Conservation (phyloP, 352 stramenopile genomes). For the Blastocystis sp. region DNA sequence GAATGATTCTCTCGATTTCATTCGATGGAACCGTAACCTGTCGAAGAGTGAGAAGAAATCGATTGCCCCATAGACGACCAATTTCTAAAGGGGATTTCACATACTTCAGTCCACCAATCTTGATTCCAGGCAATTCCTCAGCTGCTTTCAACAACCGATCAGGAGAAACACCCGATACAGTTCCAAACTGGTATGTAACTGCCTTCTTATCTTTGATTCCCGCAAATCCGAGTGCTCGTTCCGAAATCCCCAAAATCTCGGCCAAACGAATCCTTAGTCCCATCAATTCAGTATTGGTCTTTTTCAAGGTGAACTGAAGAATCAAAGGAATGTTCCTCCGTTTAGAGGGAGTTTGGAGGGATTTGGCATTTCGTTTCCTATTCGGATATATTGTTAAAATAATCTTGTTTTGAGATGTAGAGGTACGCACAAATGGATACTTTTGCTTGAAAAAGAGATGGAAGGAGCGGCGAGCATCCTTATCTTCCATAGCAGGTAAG, state of each 20-base stretch:
- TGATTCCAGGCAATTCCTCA: not conserved
- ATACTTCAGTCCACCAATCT: not conserved
- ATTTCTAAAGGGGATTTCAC: not conserved
- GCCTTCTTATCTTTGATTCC: conserved; percentile 14
- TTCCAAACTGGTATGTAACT: conserved; percentile 3
- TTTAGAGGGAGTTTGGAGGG: not conserved
- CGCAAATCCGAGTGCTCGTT: not conserved
- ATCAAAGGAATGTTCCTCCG: not conserved
- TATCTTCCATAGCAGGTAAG: not conserved
- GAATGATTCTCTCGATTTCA: not conserved
- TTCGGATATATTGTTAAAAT: not conserved
- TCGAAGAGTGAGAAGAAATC: not conserved
- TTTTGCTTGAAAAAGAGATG: conserved; percentile 19
- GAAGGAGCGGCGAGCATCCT: not conserved
- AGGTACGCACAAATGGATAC: not conserved
- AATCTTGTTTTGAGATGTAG: not conserved
- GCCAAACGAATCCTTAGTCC: not conserved
- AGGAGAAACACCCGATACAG: not conserved
- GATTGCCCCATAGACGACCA: not conserved
- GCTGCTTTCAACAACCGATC: not conserved
- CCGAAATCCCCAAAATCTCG: not conserved
- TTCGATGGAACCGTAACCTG: not conserved
- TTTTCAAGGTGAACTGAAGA: not conserved
- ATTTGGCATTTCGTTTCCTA: not conserved
- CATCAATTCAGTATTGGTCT: not conserved